A percentile compares a stretch with the other conserved stretches of the same genome.
phyloP scores from a whole-genome alignment of 2,329 filamentous ascomycete genomes.

The Fusarium nurragi region DNA sequence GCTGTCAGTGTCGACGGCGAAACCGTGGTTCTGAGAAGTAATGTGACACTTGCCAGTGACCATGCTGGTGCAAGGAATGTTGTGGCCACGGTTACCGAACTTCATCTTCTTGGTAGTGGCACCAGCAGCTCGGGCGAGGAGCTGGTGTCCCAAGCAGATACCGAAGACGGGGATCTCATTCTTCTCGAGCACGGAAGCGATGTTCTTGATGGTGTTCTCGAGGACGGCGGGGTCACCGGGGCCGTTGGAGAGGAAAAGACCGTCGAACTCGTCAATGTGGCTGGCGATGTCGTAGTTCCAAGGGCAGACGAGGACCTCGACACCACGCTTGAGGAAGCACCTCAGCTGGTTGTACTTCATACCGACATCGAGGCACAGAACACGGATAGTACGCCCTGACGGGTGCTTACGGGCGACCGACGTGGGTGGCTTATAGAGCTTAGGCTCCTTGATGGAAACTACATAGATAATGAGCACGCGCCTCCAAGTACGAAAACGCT shows the following conservation, averaged over 20 bases:
- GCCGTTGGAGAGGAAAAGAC: conserved; percentile 97
- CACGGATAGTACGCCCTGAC: conserved; percentile 84
- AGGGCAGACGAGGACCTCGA: conserved; percentile 93
- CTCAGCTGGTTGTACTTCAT: conserved; percentile 98
- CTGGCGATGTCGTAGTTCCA: conserved; percentile 95
- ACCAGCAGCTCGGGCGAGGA: conserved; percentile 87
- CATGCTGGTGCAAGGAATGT: conserved; percentile 97
- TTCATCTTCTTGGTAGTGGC: conserved; percentile 95
- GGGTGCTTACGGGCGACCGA: conserved; percentile 82
- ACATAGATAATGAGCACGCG: conserved; percentile 53
- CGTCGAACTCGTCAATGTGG: conserved; percentile 87
- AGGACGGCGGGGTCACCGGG: conserved; percentile 94
- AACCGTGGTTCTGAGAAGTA: conserved; percentile 98
- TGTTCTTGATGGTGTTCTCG: conserved; percentile 80
- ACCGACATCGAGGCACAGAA: conserved; percentile 94
- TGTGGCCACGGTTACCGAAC: conserved; percentile 98
- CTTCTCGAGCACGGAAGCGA: conserved; percentile 78
- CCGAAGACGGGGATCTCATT: conserved; percentile 90
- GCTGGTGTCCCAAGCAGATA: conserved; percentile 95
- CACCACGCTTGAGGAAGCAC: conserved; percentile 88
- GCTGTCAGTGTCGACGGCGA: conserved; percentile 83
- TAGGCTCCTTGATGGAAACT: conserved; percentile 91
- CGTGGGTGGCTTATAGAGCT: conserved; percentile 81
- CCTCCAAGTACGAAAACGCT: conserved; percentile 28
- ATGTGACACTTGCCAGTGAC: conserved; percentile 97